Percentiles rank a stretch among this genome's conserved stretches.
phyloP scores from a whole-genome alignment of 192 early-diverging fungal genomes.

The Allomyces macrogynus region DNA sequence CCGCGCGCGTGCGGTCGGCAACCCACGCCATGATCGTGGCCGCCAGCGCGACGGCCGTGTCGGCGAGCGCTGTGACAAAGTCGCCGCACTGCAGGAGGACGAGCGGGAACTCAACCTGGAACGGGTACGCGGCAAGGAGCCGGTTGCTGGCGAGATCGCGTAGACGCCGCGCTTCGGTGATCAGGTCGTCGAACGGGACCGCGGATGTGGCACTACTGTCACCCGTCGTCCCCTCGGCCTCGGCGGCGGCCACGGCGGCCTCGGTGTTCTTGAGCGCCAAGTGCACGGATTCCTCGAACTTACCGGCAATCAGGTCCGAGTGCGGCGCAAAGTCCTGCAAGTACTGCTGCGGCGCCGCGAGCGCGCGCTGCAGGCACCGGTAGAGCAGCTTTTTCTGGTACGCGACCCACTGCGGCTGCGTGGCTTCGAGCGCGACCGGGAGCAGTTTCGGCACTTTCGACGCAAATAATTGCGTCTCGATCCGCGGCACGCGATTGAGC shows the following conservation, averaged over 20 bases:
- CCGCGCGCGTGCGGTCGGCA: constrained; percentile 12
- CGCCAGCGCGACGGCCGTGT: constrained; percentile 19
- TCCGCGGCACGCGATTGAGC: constrained; percentile 26
- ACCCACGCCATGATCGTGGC: constrained; percentile 24
- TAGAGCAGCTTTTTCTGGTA: constrained; percentile 14
- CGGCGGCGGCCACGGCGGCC: not conserved
- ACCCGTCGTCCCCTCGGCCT: not conserved
- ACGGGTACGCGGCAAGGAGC: constrained; percentile 29
- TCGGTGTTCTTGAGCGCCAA: too few species aligned
- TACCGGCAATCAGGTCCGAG: constrained; percentile 12
- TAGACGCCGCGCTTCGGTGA: constrained; percentile 5
- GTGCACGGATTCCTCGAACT: not conserved
- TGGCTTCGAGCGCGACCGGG: constrained; percentile 27
- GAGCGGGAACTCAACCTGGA: constrained; percentile 25
- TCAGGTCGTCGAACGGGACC: not conserved
- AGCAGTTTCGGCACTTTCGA: constrained; percentile 2
- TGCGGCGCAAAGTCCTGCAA: constrained; percentile 29
- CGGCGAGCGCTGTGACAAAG: constrained; percentile 23
- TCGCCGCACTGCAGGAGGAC: constrained; percentile 32
- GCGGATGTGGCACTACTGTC: not conserved
- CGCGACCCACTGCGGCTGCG: constrained; percentile 22
- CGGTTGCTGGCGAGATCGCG: constrained; percentile 14
- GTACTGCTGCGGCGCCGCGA: constrained; percentile 23
- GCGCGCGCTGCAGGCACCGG: constrained; percentile 9
- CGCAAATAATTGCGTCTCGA: constrained; percentile 34